A percentile compares a stretch with the other conserved stretches of the same genome.
phyloP scores from a whole-genome alignment of 495 filamentous ascomycete genomes.

The Letharia lupina region DNA sequence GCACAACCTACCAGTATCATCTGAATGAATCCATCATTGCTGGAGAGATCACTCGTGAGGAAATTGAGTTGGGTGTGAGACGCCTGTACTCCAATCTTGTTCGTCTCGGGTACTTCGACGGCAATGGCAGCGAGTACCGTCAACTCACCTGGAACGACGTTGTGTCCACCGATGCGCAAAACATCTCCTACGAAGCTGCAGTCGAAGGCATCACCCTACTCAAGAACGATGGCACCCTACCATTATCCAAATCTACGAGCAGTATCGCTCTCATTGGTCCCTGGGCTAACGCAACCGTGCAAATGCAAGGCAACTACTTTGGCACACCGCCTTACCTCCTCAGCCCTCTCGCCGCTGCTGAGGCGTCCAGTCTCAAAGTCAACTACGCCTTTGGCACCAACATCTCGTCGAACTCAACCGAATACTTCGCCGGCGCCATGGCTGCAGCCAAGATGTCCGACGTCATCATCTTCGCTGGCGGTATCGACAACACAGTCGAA shows the following conservation, averaged over 20 bases:
- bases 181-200: no score
- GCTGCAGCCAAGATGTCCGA: constrained; percentile 44
- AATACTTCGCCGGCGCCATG: constrained; percentile 36
- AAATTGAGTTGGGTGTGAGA: no score
- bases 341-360: constrained; percentile 43
- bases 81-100: no score
- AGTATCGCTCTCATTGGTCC: constrained; percentile 51
- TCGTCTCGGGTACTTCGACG: no score
- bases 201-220: no score
- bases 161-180: no score
- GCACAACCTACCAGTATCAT: no score
- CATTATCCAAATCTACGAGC: constrained; percentile 20
- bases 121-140: no score
- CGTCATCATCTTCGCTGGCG: constrained; percentile 48
- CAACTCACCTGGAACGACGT: no score
- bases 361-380: constrained; percentile 38
- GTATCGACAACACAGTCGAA: constrained; percentile 51
- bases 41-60: no score
- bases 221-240: no score
- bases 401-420: constrained; percentile 35
- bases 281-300: constrained; percentile 49
- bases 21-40: no score
- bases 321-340: constrained; percentile 49
- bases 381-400: constrained; percentile 41
- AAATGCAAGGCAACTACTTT: constrained; percentile 56